Evolutionary conservation across 2,329 filamentous ascomycete genomes (phyloP), one percentile per base, ranked within the genome.

Genomic region (Monosporascus ibericus): DNA sequence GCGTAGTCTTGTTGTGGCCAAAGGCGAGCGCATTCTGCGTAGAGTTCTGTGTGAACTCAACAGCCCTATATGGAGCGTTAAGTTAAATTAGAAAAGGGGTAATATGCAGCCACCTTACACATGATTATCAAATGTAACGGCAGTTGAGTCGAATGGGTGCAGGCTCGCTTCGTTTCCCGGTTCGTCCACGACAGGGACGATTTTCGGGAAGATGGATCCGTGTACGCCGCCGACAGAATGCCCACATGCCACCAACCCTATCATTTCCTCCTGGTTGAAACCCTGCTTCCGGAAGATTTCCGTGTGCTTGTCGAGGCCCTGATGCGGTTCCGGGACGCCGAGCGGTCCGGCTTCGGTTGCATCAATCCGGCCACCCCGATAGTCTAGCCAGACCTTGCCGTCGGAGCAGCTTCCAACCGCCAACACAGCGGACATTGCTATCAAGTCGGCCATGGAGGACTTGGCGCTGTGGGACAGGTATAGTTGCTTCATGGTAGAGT

Each of bases 391-490:
- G 6, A 46, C 22, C 42, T 25, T 58, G 60, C 6, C 60, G 60
- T 15, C 61, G 60, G 22, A 64, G 65, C 9, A 66, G 55, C 24
- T 58, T 56, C 5, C 42, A n/a, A 65, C 63, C 3, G 63, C 63
- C 61, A 65, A 64, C n/a, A 65, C 62, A 1, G 60, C 63, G 5
- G 61, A 60, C 4, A 67, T 30, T 0, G 63, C 64, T 5, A 67
- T 50, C n/a, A 66, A 55, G 27, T 66, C 64, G 4, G 64, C 61
- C 64, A 65, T 46, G 5, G 42, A 46, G n/a, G 42, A 46, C 42
- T 27, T 25, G 22, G 42, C 42, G 6, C 63, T 65, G 48, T 11
- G 40, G 9, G 18, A 9, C 20, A 38, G 25, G 56, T 61, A 36
- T 63, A 64, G 48, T 60, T 66, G 44, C 65, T 5, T 14, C 24